phyloP scores from a whole-genome alignment of 2,329 filamentous ascomycete genomes.

The Keithomyces neogunnii region DNA sequence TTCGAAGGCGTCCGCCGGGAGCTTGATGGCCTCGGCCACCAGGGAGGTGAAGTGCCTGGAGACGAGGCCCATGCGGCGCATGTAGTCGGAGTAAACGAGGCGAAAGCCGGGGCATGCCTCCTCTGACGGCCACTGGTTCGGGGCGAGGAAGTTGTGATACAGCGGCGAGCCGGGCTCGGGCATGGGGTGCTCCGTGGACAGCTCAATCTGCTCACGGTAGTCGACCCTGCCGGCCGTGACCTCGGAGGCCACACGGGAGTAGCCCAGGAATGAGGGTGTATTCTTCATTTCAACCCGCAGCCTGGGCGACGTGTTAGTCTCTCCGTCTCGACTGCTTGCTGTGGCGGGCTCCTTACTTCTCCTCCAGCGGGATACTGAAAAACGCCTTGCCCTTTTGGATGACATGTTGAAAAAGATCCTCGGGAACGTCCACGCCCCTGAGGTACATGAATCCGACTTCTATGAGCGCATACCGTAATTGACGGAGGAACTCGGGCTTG shows the following conservation, averaged over 20 bases:
- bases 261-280: conserved; percentile 62
- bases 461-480: conserved; percentile 67
- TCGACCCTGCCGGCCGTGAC: conserved; percentile 68
- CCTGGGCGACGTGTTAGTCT: conserved; percentile 22
- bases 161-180: conserved; percentile 54
- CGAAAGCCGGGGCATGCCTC: conserved; percentile 59
- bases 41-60: conserved; percentile 69
- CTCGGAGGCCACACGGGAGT: conserved; percentile 57
- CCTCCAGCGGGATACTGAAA: conserved; percentile 66
- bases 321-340: not conserved
- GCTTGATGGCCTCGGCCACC: conserved; percentile 74
- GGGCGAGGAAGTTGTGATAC: conserved; percentile 68
- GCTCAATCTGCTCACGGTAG: conserved; percentile 79
- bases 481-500: conserved; percentile 62
- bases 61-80: conserved; percentile 63
- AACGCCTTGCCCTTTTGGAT: conserved; percentile 62
- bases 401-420: conserved; percentile 57
- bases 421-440: conserved; percentile 66
- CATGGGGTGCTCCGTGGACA: conserved; percentile 68
- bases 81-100: conserved; percentile 63
- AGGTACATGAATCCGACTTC: conserved; percentile 84
- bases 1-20: conserved; percentile 61
- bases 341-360: conserved; percentile 47
- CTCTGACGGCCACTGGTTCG: conserved; percentile 69
- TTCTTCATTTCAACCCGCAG: conserved; percentile 67